Percentiles rank a stretch among this genome's conserved stretches.
Conservation (phyloP, 208 protist genomes). For the Leishmania mexicana region DNA sequence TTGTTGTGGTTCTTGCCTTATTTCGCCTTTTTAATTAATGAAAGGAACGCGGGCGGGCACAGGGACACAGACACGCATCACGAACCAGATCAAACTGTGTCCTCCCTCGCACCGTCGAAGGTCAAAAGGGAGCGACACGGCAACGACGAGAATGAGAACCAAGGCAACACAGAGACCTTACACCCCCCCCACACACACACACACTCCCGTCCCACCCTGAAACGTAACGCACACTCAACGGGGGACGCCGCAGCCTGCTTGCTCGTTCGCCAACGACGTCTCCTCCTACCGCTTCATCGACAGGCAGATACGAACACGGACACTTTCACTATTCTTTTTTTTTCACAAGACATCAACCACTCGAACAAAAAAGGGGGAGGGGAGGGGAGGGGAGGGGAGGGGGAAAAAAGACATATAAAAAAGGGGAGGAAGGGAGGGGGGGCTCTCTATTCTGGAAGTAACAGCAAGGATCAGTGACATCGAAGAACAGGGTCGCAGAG, state of each 20-base stretch:
- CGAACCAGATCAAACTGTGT: neutral
- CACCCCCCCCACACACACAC: no score
- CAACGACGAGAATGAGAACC: conserved; percentile 22
- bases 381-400: neutral
- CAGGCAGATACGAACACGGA: neutral
- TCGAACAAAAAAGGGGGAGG: neutral
- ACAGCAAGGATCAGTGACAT: neutral
- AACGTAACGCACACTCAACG: neutral
- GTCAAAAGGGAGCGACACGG: conserved; percentile 9
- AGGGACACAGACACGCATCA: neutral
- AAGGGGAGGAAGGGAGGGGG: neutral
- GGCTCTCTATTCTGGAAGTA: neutral
- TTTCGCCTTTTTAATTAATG: conserved; percentile 12
- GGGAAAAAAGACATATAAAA: neutral
- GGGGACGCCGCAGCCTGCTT: neutral
- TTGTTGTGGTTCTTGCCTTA: neutral
- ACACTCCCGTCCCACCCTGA: neutral
- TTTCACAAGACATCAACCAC: conserved; percentile 2
- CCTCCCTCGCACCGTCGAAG: neutral
- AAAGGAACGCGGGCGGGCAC: neutral
- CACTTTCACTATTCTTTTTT: neutral
- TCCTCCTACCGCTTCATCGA: neutral
- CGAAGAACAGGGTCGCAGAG: neutral
- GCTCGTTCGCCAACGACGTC: neutral
- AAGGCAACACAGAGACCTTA: neutral